A percentile compares a stretch with the other conserved stretches of the same genome.
Conservation (phyloP, 2,329 filamentous ascomycete species). For the Claviceps arundinis region DNA sequence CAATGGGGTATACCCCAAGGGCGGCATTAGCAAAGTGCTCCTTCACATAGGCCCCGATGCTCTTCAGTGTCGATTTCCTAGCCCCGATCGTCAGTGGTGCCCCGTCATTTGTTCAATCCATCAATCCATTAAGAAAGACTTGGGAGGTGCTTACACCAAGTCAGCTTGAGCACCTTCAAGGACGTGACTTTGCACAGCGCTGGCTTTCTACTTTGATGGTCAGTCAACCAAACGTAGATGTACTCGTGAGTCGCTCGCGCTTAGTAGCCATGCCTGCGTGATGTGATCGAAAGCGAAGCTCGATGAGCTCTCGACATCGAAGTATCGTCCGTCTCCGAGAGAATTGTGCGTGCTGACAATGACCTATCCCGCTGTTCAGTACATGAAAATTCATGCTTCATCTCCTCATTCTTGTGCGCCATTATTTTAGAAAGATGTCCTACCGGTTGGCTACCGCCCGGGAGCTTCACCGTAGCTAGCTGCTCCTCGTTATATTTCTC, state of each 20-base stretch:
- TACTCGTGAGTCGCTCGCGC: not conserved
- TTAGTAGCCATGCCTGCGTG: slow-evolving; percentile 44
- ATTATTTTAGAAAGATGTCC: slow-evolving; percentile 6
- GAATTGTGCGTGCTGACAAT: slow-evolving; percentile 80
- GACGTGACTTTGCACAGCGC: slow-evolving; percentile 63
- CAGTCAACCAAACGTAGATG: not conserved
- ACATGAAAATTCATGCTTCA: too few species aligned
- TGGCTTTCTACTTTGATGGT: slow-evolving; percentile 52
- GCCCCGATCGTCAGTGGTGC: not conserved
- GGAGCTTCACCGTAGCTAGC: slow-evolving; percentile 77
- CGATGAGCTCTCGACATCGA: slow-evolving; percentile 74
- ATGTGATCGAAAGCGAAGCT: slow-evolving; percentile 82
- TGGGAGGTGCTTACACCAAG: slow-evolving; percentile 55
- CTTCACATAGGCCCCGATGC: slow-evolving; percentile 58
- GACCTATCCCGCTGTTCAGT: slow-evolving; percentile 36
- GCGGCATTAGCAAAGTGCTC: slow-evolving; percentile 82
- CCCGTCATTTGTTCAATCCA: not conserved
- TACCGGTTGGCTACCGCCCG: slow-evolving; percentile 58
- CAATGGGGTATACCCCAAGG: slow-evolving; percentile 70
- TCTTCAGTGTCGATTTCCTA: slow-evolving; percentile 75
- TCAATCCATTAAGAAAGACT: not conserved
- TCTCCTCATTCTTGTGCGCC: too few species aligned
- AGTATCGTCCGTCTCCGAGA: slow-evolving; percentile 72
- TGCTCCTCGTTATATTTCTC: slow-evolving; percentile 95
- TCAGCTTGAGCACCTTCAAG: slow-evolving; percentile 66